These are phyloP conservation scores for Setaria italica DNA, from an alignment of 202 grass and related monocot genomes.

Conservation along the genomic window DNA sequence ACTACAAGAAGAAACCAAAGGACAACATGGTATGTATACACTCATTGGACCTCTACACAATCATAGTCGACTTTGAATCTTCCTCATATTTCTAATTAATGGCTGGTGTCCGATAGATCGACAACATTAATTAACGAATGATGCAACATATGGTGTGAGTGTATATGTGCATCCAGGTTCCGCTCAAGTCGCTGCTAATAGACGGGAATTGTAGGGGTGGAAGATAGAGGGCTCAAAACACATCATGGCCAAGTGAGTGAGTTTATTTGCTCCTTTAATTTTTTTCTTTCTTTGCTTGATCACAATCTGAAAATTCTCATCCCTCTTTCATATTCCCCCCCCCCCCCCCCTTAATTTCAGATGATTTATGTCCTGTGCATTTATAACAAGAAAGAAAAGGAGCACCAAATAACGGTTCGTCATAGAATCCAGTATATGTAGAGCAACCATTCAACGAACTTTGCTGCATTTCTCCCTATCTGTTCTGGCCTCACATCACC, in stretches of 20 bases:
- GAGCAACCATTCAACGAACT: not conserved
- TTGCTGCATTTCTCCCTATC: not conserved
- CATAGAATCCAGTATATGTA: not conserved
- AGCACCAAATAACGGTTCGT: constrained; percentile 85
- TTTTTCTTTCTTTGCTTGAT: not conserved
- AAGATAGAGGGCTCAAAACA: constrained; percentile 86
- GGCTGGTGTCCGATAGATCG: not conserved
- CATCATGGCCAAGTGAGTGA: constrained; percentile 80
- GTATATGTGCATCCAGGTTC: constrained; percentile 45
- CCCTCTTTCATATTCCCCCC: constrained; percentile 19
- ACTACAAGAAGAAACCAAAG: constrained; percentile 36
- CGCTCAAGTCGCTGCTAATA: constrained; percentile 80
- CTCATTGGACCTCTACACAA: no score
- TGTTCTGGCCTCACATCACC: constrained; percentile 7
- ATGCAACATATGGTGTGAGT: not conserved
- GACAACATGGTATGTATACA: constrained; percentile 4
- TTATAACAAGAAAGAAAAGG: constrained; percentile 92
- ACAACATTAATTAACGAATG: no score
- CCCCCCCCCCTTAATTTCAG: constrained; percentile 41
- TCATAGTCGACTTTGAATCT: no score
- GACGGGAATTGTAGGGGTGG: constrained; percentile 94
- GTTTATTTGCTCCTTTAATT: not conserved
- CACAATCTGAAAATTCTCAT: not conserved
- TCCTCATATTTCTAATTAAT: no score
- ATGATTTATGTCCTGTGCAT: constrained; percentile 92